Evolutionary conservation across 73 alveolate species (phyloP), one percentile per base, ranked within the genome.

Genomic region (Paramecium tetraurelia): DNA sequence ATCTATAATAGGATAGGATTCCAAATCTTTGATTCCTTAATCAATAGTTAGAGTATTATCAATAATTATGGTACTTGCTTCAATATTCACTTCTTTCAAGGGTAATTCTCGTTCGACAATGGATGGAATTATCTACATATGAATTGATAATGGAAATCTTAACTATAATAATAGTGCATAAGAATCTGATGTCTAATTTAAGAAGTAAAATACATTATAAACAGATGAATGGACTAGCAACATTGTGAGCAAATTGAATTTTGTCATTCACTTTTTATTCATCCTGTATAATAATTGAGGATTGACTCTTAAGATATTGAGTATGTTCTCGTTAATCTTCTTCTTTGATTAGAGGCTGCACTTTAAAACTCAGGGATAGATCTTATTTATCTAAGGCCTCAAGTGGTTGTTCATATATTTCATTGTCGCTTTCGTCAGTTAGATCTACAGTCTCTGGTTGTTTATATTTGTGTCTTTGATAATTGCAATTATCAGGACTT

Each of bases 21-120:
- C 90, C 22, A 80, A 11, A 80, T 80, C 70, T 44, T 43, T 43
- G 5, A 48, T 46, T 18, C 75, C 31, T 44, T 80, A 48, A 41
- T 80, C 90, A 80, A 80, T 20, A 18, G 90, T 80, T 9, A 80
- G n/a, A 2, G 90, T 80, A 48, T 80, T 80, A 80, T 80, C 90
- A 2, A 80, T 80, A 31, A 80, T 80, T 12, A 80, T 46, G 8
- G 90, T 80, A 48, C 75, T 80, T 6, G 90, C 90, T 24, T 80
- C 90, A 18, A 80, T 20, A 24, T 21, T 43, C 2, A 80, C 72
- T 21, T 80, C 90, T 80, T 80, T 80, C 22, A 80, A 20, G 12
- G 90, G 90, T 20, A 80, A 2, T 16, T 40, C 90, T 43, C 57
- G 16, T 14, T 40, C 44, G 43, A 80, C 90, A 3, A 38, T 33